phyloP scores from a whole-genome alignment of 1,139 yeast genomes.

The Casaregolazyma lundiana region DNA sequence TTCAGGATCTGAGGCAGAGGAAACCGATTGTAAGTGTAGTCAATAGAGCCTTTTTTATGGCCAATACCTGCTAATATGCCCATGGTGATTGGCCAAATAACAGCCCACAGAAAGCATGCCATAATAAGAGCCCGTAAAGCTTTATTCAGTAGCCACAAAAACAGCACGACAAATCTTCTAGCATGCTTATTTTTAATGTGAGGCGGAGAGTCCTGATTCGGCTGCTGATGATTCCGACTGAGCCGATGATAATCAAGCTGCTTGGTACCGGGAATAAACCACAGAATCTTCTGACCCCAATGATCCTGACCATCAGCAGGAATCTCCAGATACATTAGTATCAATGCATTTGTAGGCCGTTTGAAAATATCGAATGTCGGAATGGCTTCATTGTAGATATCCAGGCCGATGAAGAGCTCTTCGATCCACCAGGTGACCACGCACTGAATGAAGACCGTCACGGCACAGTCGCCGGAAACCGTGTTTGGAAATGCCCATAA shows the following conservation, averaged over 20 bases:
- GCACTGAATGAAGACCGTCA: conserved; percentile 10
- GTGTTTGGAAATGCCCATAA: conserved; percentile 11
- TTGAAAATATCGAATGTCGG: conserved; percentile 2
- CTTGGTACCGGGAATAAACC: conserved; percentile 9
- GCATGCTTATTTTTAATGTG: conserved; percentile 4
- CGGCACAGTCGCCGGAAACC: conserved; percentile 10
- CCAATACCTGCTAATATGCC: conserved; percentile 9
- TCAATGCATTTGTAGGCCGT: not conserved
- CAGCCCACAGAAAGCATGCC: conserved; percentile 6
- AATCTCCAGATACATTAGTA: conserved; percentile 6
- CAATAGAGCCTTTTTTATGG: conserved; percentile 2
- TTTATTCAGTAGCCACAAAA: conserved; percentile 10
- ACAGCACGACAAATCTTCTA: not conserved
- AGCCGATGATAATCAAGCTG: conserved; percentile 3
- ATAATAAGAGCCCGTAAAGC: conserved; percentile 4
- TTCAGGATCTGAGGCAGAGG: conserved; percentile 8
- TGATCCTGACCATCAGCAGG: not conserved
- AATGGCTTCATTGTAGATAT: conserved; percentile 7
- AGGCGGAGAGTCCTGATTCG: not conserved
- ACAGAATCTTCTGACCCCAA: conserved; percentile 3
- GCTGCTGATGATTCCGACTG: not conserved
- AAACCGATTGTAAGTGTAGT: conserved; percentile 5
- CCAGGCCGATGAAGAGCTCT: conserved; percentile 7
- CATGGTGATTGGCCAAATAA: conserved; percentile 10
- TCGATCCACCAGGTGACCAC: conserved; percentile 11